These are phyloP conservation scores for Liquidambar formosana DNA, from an alignment of 164 flowering plant species.

Conservation along the genomic window DNA sequence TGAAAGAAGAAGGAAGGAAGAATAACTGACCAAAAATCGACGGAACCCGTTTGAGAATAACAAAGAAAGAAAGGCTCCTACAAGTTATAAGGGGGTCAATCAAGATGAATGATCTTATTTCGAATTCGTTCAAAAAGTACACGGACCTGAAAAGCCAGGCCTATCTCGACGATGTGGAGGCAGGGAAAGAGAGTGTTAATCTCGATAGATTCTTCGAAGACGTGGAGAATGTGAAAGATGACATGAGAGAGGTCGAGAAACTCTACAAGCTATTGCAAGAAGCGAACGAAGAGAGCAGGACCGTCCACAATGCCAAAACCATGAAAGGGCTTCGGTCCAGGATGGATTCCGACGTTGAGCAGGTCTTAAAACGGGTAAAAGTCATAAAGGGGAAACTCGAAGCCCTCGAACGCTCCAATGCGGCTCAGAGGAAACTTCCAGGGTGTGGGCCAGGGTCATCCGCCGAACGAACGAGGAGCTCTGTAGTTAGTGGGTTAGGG, in stretches of 20 bases:
- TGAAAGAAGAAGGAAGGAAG: not conserved
- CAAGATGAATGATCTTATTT: conserved; percentile 22
- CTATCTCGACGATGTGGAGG: conserved; percentile 17
- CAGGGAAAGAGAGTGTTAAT: conserved; percentile 19
- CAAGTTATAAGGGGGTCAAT: not conserved
- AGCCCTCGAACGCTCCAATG: conserved; percentile 27
- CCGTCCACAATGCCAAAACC: conserved; percentile 24
- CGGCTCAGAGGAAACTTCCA: conserved; percentile 16
- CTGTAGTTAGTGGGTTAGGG: conserved; percentile 30
- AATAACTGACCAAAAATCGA: no score
- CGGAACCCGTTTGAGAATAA: not conserved
- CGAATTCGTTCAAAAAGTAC: conserved; percentile 22
- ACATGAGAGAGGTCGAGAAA: conserved; percentile 23
- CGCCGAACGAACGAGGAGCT: conserved; percentile 27
- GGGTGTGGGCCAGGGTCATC: conserved; percentile 33
- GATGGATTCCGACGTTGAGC: conserved; percentile 27
- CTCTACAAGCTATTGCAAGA: conserved; percentile 26
- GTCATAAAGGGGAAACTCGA: conserved; percentile 30
- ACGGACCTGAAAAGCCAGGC: conserved; percentile 19
- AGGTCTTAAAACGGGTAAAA: conserved; percentile 27
- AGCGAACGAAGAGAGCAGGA: conserved; percentile 29
- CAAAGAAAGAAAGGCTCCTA: not conserved
- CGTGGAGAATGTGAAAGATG: conserved; percentile 31
- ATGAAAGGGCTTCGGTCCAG: conserved; percentile 23
- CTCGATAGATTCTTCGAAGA: conserved; percentile 34